phyloP scores from a whole-genome alignment of 2,329 filamentous ascomycete genomes.

The Beauveria rudraprayagi region DNA sequence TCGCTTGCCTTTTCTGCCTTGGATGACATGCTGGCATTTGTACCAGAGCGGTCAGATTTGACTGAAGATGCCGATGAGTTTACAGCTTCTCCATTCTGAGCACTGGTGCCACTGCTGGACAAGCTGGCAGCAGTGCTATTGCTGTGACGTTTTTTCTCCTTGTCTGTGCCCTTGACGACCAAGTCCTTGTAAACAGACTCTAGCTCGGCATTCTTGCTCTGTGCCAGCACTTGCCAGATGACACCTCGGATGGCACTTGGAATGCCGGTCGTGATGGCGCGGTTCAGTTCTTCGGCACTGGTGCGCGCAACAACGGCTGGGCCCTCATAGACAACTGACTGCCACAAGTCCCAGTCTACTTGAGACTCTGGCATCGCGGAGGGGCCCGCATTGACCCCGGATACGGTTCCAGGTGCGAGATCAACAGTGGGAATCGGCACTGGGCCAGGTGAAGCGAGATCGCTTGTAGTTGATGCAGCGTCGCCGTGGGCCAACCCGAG shows the following conservation, averaged over 20 bases:
- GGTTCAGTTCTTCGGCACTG: constrained; percentile 82
- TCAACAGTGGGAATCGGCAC: constrained; percentile 59
- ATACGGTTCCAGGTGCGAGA: constrained; percentile 76
- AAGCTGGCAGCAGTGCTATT: constrained; percentile 44
- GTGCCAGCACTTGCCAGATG: constrained; percentile 94
- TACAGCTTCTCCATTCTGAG: constrained; percentile 55
- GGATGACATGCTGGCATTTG: constrained; percentile 47
- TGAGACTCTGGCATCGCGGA: constrained; percentile 61
- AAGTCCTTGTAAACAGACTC: constrained; percentile 83
- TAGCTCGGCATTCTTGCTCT: constrained; percentile 87
- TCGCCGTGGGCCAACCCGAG: constrained; percentile 18
- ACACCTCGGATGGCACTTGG: constrained; percentile 94
- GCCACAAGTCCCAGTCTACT: constrained; percentile 99
- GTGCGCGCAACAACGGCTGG: constrained; percentile 80
- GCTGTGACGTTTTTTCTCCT: constrained; percentile 58
- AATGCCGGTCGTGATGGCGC: constrained; percentile 86
- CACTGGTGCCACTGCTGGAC: constrained; percentile 46
- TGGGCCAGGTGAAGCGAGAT: constrained; percentile 26
- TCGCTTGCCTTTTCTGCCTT: constrained; percentile 56
- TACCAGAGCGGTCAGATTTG: constrained; percentile 66
- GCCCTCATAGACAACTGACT: constrained; percentile 89
- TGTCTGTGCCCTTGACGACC: constrained; percentile 69
- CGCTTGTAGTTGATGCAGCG: constrained; percentile 20
- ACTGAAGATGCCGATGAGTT: constrained; percentile 78
- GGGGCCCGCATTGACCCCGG: constrained; percentile 69